phyloP scores from a whole-genome alignment of 129 eudicot species.

The Helichrysum umbraculigerum region DNA sequence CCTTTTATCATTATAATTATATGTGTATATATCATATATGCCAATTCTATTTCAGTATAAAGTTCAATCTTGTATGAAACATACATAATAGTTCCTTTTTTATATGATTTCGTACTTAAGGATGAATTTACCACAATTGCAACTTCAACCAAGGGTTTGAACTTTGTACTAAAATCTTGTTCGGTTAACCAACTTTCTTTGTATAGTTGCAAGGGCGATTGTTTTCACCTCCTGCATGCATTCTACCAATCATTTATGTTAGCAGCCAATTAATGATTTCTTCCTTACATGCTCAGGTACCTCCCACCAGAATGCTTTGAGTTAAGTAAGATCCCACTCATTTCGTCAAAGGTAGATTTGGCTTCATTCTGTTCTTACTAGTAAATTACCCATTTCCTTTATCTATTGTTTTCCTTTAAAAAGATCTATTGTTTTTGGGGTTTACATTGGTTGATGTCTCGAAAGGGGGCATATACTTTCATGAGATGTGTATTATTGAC shows the following conservation, averaged over 20 bases:
- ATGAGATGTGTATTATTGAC: not conserved
- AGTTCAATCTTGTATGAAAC: not conserved
- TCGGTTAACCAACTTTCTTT: conserved; percentile 5
- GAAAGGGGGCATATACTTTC: not conserved
- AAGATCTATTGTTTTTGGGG: not conserved
- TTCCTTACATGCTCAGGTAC: conserved; percentile 58
- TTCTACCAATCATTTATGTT: not conserved
- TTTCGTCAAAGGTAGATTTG: conserved; percentile 80
- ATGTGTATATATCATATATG: not conserved
- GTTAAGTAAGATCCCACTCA: conserved; percentile 81
- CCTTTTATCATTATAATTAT: not conserved
- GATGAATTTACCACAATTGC: not conserved
- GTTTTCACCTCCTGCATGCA: not conserved
- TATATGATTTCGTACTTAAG: not conserved
- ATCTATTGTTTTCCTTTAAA: not conserved
- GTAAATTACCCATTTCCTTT: not conserved
- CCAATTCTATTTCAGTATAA: not conserved
- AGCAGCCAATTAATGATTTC: conserved; percentile 3
- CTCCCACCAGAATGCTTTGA: conserved; percentile 99
- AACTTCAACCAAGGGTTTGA: not conserved
- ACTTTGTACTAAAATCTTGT: not conserved
- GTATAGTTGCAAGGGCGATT: not conserved
- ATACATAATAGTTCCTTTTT: not conserved
- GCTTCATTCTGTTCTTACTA: conserved; percentile 9
- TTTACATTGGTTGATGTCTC: not conserved